Percentiles rank a stretch among this genome's conserved stretches.
Conservation (phyloP, 441 rosid genomes). For the Gossypium davidsonii region DNA sequence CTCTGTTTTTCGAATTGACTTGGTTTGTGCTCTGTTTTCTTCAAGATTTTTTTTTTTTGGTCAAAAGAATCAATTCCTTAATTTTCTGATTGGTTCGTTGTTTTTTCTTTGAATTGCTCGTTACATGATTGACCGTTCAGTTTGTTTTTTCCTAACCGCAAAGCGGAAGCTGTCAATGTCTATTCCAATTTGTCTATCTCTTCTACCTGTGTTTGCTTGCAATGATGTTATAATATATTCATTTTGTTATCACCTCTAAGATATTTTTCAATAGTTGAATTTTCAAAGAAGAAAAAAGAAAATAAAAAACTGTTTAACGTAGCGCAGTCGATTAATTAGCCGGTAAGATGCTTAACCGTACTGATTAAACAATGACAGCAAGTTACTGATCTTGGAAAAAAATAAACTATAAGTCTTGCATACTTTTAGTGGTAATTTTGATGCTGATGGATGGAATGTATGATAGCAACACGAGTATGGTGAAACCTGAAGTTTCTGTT, state of each 20-base stretch:
- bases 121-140: conserved; percentile 11
- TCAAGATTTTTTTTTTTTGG: not conserved
- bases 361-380: not conserved
- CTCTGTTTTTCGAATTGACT: not conserved
- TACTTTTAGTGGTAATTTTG: conserved; percentile 1
- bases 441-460: conserved; percentile 18
- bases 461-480: conserved; percentile 27
- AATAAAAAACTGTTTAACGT: not conserved
- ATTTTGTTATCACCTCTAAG: conserved; percentile 8
- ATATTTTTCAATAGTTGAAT: not conserved
- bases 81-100: not conserved
- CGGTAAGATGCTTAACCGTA: not conserved
- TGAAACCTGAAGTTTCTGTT: conserved; percentile 2
- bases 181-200: conserved; percentile 12
- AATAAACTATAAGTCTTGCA: not conserved
- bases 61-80: not conserved
- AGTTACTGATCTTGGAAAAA: not conserved
- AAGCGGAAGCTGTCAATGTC: conserved; percentile 12
- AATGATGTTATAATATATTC: conserved; percentile 23
- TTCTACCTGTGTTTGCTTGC: conserved; percentile 17
- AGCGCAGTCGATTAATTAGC: not conserved
- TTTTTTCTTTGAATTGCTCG: not conserved
- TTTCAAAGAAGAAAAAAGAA: no score
- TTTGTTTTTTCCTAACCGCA: conserved; percentile 22
- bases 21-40: not conserved